Conservation (phyloP, 257 asterid genomes). For the Rhazya stricta region DNA sequence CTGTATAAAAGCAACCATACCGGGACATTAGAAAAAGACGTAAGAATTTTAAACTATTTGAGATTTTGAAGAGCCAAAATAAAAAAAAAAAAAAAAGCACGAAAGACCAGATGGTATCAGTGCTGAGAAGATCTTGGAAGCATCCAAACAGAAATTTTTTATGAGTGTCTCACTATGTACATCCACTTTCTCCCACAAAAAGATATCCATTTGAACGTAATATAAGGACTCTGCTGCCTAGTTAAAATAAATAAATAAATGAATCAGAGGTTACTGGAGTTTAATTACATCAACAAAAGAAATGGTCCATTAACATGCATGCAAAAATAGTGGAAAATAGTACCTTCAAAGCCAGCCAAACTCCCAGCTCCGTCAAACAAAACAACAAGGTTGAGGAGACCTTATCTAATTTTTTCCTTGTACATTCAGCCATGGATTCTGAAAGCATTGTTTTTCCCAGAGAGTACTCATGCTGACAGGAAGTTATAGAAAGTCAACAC, state of each 20-base stretch:
- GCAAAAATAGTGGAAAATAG: neutral
- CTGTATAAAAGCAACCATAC: constrained; percentile 13
- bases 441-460: constrained; percentile 25
- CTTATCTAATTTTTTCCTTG: constrained; percentile 36
- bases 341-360: constrained; percentile 80
- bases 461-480: constrained; percentile 41
- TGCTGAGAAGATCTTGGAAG: constrained; percentile 35
- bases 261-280: neutral
- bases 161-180: constrained; percentile 34
- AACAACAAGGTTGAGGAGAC: constrained; percentile 35
- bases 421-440: constrained; percentile 33
- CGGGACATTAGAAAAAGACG: constrained; percentile 9
- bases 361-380: constrained; percentile 70
- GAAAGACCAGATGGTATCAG: constrained; percentile 51
- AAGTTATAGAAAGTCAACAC: constrained; percentile 5
- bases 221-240: constrained; percentile 70
- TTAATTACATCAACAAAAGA: neutral
- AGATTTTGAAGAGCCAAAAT: neutral
- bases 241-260: constrained; percentile 2
- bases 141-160: constrained; percentile 50
- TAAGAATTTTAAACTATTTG: neutral
- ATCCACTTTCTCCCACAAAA: constrained; percentile 44
- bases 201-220: constrained; percentile 28
- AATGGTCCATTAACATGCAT: neutral
- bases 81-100: neutral